A percentile compares a stretch with the other conserved stretches of the same genome.
phyloP scores from a whole-genome alignment of 192 early-diverging fungal genomes.

The Backusella circina region DNA sequence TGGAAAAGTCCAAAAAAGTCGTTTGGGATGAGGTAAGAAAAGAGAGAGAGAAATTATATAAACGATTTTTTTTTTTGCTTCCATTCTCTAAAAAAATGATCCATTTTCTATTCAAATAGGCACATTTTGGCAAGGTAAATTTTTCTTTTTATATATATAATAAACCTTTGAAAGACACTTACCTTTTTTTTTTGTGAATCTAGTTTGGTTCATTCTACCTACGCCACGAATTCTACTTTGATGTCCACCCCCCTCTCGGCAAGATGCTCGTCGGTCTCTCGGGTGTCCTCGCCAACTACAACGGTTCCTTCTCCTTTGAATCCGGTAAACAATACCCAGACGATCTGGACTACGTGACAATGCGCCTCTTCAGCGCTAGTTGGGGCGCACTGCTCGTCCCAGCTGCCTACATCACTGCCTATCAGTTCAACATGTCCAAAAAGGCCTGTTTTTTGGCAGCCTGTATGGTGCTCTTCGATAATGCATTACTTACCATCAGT shows the following conservation, averaged over 20 bases:
- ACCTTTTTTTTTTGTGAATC: background rate
- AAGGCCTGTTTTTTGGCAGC: conserved; percentile 72
- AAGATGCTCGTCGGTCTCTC: conserved; percentile 93
- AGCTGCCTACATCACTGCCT: conserved; percentile 84
- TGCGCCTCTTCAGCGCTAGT: conserved; percentile 85
- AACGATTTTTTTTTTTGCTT: background rate
- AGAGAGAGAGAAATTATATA: background rate
- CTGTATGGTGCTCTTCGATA: conserved; percentile 68
- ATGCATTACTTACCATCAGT: conserved; percentile 33
- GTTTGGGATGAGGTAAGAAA: conserved; percentile 62
- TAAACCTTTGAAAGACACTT: background rate
- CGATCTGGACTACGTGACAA: conserved; percentile 77
- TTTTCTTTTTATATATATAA: background rate
- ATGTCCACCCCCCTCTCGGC: conserved; percentile 97
- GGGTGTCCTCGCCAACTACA: conserved; percentile 77
- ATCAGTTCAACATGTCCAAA: conserved; percentile 65
- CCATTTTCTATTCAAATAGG: conserved; percentile 32
- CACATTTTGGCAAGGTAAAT: conserved; percentile 57
- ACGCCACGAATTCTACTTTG: conserved; percentile 92
- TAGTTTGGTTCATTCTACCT: conserved; percentile 94
- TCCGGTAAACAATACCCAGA: conserved; percentile 78
- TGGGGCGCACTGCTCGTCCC: conserved; percentile 90
- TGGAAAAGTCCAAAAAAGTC: conserved; percentile 56
- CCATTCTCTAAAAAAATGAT: too few relatives aligned
- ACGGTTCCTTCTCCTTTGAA: conserved; percentile 84